Conservation (phyloP, 805 yeast genomes). For the Monosporozyma solicola region DNA sequence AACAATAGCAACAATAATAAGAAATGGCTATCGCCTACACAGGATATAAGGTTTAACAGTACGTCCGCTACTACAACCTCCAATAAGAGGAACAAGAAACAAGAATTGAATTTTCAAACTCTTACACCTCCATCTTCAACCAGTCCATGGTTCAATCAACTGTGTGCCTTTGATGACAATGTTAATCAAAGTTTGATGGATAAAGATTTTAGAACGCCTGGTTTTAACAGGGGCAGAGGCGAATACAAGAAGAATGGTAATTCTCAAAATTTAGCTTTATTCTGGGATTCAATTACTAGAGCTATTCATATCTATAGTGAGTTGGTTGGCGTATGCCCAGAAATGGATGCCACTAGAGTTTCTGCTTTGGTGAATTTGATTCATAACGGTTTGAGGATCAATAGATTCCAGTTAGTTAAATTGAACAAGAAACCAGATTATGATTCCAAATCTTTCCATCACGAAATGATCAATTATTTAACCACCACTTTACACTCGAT, state of each 20-base stretch:
- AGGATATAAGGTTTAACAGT: not conserved
- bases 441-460: slow-evolving; percentile 44
- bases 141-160: slow-evolving; percentile 9
- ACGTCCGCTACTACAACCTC: not conserved
- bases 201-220: not conserved
- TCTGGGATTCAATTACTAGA: slow-evolving; percentile 41
- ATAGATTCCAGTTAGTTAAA: slow-evolving; percentile 41
- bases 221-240: slow-evolving; percentile 20
- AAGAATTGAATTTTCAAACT: not conserved
- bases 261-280: slow-evolving; percentile 14
- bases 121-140: not conserved
- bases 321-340: slow-evolving; percentile 33
- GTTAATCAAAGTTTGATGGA: slow-evolving; percentile 10
- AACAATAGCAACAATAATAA: not conserved
- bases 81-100: not conserved
- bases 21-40: not conserved
- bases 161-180: slow-evolving; percentile 13
- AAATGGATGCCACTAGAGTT: slow-evolving; percentile 35
- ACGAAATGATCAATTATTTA: slow-evolving; percentile 38
- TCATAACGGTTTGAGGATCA: slow-evolving; percentile 44
- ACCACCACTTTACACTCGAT: slow-evolving; percentile 40
- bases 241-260: not conserved
- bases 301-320: slow-evolving; percentile 42
- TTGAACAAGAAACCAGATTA: slow-evolving; percentile 48
- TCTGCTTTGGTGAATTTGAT: slow-evolving; percentile 39